Evolutionary conservation across 2,329 filamentous ascomycete species (phyloP).

Genomic region (Cryphonectria japonica): DNA sequence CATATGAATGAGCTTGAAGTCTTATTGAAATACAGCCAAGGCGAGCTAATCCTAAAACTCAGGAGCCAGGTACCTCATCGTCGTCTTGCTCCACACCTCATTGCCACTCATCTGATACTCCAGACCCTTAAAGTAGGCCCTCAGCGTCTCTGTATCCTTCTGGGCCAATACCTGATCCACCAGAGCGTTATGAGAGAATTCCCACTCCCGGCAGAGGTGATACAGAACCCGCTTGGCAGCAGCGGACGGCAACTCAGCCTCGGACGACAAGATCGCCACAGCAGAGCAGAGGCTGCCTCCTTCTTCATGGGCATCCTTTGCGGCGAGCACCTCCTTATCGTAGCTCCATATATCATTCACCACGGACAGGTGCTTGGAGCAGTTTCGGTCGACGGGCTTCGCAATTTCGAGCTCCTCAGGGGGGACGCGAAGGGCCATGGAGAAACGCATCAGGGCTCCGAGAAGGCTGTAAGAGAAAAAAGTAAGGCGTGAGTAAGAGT

Average conservation of each 20-base stretch:
- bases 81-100: constrained; percentile 37
- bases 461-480: constrained; percentile 34
- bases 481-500: no score
- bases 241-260: constrained; percentile 31
- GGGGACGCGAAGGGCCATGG: constrained; percentile 38
- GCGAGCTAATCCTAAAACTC: background rate
- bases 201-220: constrained; percentile 30
- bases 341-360: constrained; percentile 48
- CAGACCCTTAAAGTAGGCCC: constrained; percentile 39
- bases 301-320: constrained; percentile 27
- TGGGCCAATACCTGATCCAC: constrained; percentile 20
- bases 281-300: constrained; percentile 39
- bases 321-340: constrained; percentile 42
- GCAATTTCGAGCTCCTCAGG: constrained; percentile 35
- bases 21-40: background rate
- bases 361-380: constrained; percentile 43
- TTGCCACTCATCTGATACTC: constrained; percentile 39
- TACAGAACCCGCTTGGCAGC: constrained; percentile 29
- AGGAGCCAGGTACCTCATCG: constrained; percentile 34
- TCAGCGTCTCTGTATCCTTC: constrained; percentile 16
- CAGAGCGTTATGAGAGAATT: constrained; percentile 29
- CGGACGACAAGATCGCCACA: constrained; percentile 38
- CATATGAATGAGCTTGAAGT: background rate
- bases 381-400: constrained; percentile 39
- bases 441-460: constrained; percentile 43